Percentiles rank a stretch among this genome's conserved stretches.
Conservation (phyloP, 129 eudicot species). For the Smallanthus sonchifolius region DNA sequence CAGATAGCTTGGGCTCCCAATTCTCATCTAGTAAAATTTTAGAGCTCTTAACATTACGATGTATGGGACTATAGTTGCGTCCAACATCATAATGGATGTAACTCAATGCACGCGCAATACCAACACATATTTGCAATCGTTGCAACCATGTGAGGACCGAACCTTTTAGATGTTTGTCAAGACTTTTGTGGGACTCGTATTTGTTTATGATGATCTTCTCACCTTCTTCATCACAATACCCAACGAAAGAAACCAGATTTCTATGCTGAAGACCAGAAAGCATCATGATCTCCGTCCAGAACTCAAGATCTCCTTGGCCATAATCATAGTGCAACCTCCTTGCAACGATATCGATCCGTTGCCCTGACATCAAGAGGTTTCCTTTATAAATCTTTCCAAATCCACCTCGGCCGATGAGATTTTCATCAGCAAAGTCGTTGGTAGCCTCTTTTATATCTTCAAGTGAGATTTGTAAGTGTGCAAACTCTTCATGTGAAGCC, state of each 20-base stretch:
- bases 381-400: background rate
- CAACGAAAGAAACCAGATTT: conserved; percentile 8
- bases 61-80: background rate
- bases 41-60: conserved; percentile 3
- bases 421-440: background rate
- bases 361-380: background rate
- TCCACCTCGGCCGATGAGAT: background rate
- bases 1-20: conserved; percentile 13
- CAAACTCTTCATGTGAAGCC: background rate
- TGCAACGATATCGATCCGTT: background rate
- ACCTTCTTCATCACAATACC: background rate
- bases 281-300: background rate
- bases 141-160: conserved; percentile 8
- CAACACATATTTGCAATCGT: conserved; percentile 8
- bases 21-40: background rate
- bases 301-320: conserved; percentile 8
- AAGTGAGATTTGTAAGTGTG: background rate
- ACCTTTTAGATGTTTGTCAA: background rate
- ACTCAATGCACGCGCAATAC: conserved; percentile 4
- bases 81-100: background rate
- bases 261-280: background rate
- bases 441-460: background rate
- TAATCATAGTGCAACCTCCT: conserved; percentile 3
- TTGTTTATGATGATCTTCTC: conserved; percentile 5
- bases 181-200: background rate